Evolutionary conservation across 2,329 filamentous ascomycete genomes (phyloP), one percentile per base, ranked within the genome.

Genomic region (Beauveria pseudobassiana): DNA sequence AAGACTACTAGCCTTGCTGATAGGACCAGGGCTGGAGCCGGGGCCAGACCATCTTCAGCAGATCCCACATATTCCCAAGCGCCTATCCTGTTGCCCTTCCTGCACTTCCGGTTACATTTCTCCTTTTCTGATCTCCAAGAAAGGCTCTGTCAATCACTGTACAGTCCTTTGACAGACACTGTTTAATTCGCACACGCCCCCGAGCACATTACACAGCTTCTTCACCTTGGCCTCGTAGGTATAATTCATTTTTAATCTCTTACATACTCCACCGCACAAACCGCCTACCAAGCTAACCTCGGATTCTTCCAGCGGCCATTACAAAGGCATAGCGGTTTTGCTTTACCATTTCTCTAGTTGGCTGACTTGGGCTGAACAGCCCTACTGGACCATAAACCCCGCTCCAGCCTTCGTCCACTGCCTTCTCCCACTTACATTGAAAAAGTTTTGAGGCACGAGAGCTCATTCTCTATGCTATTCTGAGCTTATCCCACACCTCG

Each of bases 11-110:
- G 22, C 34, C 46, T 18, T 34, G 34, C 56, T 16, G 24, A 16
- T 24, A 28, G 20, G 30, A 60, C 40, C 40, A 52, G 49, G 57
- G 57, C 49, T 34, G 12, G 40, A 52, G 48, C 57, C 48, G 24
- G 48, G 57, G 24, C 57, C 45, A 40, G 57, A 49, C 26, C 49
- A 54, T 54, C 50, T 61, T 30, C 42, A 54, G 50, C 50, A 54
- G 50, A 61, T 61, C 50, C 59, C 50, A 61, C 50, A 61, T 45
- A 49, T 48, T 42, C 26, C 16, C 20, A 60, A 42, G 50, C 50
- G 51, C 34, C 30, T 61, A 40, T 54, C 50, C 59, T 42, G 45
- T 61, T 10, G 14, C 22, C 34, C 59, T 40, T 61, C 16, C 59
- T 50, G 49, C 49, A 60, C 48, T 53, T 53, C 40, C 38, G 24